A percentile compares a stretch with the other conserved stretches of the same genome.
Evolutionary conservation across 129 eudicot species (phyloP).

Genomic region (Erigeron canadensis): DNA sequence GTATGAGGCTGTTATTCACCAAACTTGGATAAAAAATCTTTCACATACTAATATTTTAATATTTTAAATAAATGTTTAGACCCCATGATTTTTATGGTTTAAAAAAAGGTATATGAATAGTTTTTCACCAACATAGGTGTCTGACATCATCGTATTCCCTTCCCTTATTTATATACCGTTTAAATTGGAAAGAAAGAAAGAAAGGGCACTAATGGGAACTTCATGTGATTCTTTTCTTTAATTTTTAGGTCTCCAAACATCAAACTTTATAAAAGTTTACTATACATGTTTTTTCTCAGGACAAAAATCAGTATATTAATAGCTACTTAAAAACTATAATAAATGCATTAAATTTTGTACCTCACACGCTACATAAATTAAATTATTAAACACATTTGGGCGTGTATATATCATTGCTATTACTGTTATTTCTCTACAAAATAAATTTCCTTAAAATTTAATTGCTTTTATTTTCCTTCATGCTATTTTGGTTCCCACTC

Average conservation of each 20-base stretch:
- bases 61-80: too few species aligned
- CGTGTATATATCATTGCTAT: too few species aligned
- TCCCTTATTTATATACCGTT: too few species aligned
- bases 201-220: constrained; percentile 17
- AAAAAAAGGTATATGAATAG: too few species aligned
- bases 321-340: not conserved
- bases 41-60: too few species aligned
- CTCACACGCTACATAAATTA: not conserved
- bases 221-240: constrained; percentile 44
- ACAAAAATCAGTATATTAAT: constrained; percentile 13
- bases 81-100: too few species aligned
- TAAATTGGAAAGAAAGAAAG: not conserved
- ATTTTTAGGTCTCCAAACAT: constrained; percentile 36
- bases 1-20: too few species aligned
- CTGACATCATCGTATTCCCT: too few species aligned
- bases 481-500: constrained; percentile 22
- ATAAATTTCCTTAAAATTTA: constrained; percentile 10
- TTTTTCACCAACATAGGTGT: too few species aligned
- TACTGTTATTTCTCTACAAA: not conserved
- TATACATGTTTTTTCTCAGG: not conserved
- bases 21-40: too few species aligned
- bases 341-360: constrained; percentile 26
- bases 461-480: constrained; percentile 15
- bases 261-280: constrained; percentile 22
- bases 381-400: too few species aligned